Evolutionary conservation across 2,329 filamentous ascomycete species (phyloP), one percentile per base, ranked within the genome.

Genomic region (Sordariomycetes sp.): DNA sequence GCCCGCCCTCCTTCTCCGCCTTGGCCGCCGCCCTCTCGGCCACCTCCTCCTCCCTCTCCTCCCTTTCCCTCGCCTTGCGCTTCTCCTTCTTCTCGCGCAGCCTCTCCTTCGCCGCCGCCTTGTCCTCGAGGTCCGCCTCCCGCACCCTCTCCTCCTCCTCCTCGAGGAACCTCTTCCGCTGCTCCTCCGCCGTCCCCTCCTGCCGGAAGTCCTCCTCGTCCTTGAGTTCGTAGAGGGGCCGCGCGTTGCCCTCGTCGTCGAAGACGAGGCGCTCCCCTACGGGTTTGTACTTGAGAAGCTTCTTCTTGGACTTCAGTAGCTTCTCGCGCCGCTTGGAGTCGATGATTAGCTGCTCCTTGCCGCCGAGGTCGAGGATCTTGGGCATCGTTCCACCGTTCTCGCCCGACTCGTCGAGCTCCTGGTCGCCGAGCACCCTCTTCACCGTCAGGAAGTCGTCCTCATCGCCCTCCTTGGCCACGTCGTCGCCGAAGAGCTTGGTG

Each of bases 311-410:
- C 67, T 88, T 88, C 63, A 97, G 82, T n/a, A 96, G 81, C 75
- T 97, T 97, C 74, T 96, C 93, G 64, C 91, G 87, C 25, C 94
- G 90, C 71, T 97, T 95, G 14, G 91, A 96, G 75, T 99, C 94
- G 61, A 99, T 85, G 22, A 96, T 76, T 52, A 96, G 79, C 1
- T 89, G 83, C 32, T 88, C 83, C 54, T 88, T 83, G 61, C 86
- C 86, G 51, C 86, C 86, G 14, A 88, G 78, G 46, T 81, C 73
- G 54, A 97, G 79, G 2, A 85, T 78, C 71, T 85, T 88, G 55
- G 74, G 73, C 53, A 70, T 67, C 25, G 73, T 71, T 3, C 71
- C 73, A 43, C 69, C 65, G n/a, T 71, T 71, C 3, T 70, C 73
- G 11, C 76, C 72, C 2, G 76, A 78, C 1, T 76, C 76, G 35